A percentile compares a stretch with the other conserved stretches of the same genome.
Conservation (phyloP, 108 stramenopile genomes). For the Cylindrotheca closterium region DNA sequence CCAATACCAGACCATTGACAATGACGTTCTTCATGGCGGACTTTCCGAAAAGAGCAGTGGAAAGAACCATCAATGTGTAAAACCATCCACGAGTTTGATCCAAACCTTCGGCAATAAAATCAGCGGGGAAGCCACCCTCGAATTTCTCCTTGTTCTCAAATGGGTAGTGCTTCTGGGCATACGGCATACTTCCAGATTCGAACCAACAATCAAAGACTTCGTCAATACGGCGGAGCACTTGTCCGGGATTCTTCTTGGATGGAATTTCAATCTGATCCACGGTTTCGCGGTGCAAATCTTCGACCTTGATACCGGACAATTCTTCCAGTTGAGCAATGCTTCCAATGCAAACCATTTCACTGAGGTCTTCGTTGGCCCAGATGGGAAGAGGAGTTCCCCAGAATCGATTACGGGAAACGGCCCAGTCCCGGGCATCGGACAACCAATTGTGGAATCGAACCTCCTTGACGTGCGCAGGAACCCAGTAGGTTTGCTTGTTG, state of each 20-base stretch:
- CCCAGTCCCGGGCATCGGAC: constrained; percentile 97
- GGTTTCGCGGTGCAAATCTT: constrained; percentile 95
- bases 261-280: constrained; percentile 96
- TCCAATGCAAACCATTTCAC: constrained; percentile 93
- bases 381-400: constrained; percentile 99
- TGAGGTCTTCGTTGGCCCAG: constrained; percentile 93
- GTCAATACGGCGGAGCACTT: constrained; percentile 86
- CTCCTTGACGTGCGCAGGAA: constrained; percentile 92
- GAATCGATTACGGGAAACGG: constrained; percentile 96
- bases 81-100: constrained; percentile 99
- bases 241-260: constrained; percentile 89
- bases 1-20: constrained; percentile 97
- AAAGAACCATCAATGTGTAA: constrained; percentile 99
- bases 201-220: constrained; percentile 99
- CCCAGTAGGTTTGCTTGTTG: constrained; percentile 98
- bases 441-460: constrained; percentile 99
- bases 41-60: constrained; percentile 97
- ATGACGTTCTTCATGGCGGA: constrained; percentile 99
- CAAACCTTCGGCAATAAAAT: constrained; percentile 99
- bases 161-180: constrained; percentile 99
- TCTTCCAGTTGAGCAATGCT: constrained; percentile 93
- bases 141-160: constrained; percentile 98
- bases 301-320: constrained; percentile 78
- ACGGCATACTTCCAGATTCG: constrained; percentile 99
- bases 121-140: constrained; percentile 97